Base-by-base conservation (phyloP, 1,139 yeast species). In the Ogataea hybrid region DNA sequence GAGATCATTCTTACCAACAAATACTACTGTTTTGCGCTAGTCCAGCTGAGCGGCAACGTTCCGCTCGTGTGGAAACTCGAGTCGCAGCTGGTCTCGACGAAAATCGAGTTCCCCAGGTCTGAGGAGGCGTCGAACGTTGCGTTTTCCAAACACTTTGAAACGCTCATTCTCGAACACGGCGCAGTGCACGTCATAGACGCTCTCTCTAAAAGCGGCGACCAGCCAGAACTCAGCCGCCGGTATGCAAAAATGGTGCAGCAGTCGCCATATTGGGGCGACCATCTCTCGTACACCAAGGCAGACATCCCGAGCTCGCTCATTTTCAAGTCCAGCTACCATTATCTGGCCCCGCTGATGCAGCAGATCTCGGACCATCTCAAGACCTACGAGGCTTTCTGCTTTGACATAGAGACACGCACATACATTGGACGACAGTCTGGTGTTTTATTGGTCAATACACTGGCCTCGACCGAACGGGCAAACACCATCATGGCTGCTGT, bases 371-470 rank as follows among this genome's bases (percentile, higher is more conserved):
- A 73, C 35, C 70, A 75, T 14, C 70, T 80, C 27, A 65, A 73
- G 36, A 81, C 80, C 33, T 79, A 73, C 57, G 88, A 87, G 8
- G 86, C 89, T 0, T 72, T 77, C 46, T 81, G 82, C 43, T 79
- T 71, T 53, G 85, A 80, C 56, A 62, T 67, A 32, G 57, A 59
- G 16, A 67, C 70, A 42, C 67, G 70, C 20, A 67, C 70, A 2
- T 79, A 70, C 54, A 69, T 75, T 29, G 86, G 85, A 0, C 79
- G 80, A 52, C 94, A 84, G 57, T 65, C 80, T 30, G 94, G 92
- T 11, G 77, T 79, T 0, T 75, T 84, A 49, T 58, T 88, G 48
- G 70, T 81, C 8, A 81, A 81, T 52, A 79, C 88, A 0, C 73
- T 82, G 48, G 83, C 81, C 54, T 77, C 85, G 12, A 67, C 81